These are phyloP conservation scores for Cornus kousa DNA, from an alignment of 148 eudicot species.

Conservation along the genomic window DNA sequence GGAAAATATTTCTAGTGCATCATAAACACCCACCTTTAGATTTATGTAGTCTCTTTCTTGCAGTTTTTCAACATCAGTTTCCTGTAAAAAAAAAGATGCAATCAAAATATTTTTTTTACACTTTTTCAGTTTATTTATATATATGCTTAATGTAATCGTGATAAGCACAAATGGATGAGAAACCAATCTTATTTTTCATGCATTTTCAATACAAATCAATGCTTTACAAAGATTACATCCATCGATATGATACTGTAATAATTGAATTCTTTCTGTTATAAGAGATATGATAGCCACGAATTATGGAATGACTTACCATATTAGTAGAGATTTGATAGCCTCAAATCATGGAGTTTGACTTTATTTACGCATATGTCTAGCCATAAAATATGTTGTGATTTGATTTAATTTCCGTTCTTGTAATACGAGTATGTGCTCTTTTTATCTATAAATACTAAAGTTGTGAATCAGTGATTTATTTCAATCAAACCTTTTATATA, in stretches of 20 bases:
- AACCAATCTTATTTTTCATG: background rate
- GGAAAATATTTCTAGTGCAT: background rate
- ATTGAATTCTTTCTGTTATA: background rate
- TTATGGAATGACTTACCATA: no score
- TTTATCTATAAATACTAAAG: no score
- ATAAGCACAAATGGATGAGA: background rate
- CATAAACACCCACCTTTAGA: conserved; percentile 61
- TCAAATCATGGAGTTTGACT: no score
- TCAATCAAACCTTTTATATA: no score
- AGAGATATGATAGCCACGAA: no score
- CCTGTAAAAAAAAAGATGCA: conserved; percentile 47
- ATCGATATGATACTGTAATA: background rate
- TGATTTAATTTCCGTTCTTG: no score
- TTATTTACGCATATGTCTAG: no score
- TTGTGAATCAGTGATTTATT: no score
- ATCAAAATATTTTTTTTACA: conserved; percentile 16
- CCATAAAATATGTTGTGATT: no score
- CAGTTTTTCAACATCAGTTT: conserved; percentile 93
- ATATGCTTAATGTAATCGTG: background rate
- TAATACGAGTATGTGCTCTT: no score
- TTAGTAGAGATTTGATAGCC: no score
- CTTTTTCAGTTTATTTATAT: background rate
- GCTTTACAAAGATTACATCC: background rate
- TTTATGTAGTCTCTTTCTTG: conserved; percentile 90
- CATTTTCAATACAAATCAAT: background rate